Percentiles rank a stretch among this genome's conserved stretches.
These are phyloP conservation scores for Solanum bulbocastanum DNA, from an alignment of 257 asterid species.

Conservation along the genomic window DNA sequence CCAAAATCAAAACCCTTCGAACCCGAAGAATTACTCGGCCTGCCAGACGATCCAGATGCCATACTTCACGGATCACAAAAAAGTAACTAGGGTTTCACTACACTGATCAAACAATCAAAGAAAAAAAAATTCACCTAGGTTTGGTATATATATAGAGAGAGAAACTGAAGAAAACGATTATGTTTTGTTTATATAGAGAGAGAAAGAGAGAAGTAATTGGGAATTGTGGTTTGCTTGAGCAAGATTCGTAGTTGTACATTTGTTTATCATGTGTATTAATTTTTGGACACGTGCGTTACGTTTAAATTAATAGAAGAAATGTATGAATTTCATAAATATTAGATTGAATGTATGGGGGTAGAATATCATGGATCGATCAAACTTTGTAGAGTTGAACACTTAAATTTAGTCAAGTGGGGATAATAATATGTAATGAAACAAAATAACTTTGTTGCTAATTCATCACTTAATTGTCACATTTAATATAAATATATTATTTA, in stretches of 20 bases:
- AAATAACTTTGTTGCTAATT: no score
- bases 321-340: no score
- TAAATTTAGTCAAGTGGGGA: no score
- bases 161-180: background rate
- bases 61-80: slow-evolving; percentile 15
- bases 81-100: background rate
- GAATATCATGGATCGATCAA: no score
- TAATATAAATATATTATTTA: no score
- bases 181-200: background rate
- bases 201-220: background rate
- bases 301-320: no score
- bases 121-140: background rate
- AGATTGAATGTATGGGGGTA: no score
- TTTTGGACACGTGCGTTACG: no score
- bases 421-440: no score
- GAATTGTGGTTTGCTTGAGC: background rate
- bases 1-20: slow-evolving; percentile 67
- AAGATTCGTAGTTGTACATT: background rate
- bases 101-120: background rate
- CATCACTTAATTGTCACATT: no score
- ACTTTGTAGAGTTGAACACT: no score
- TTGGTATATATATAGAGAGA: background rate
- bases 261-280: no score
- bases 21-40: slow-evolving; percentile 32
- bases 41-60: slow-evolving; percentile 80